Percentiles rank a stretch among this genome's conserved stretches.
These are phyloP conservation scores for Fusarium sp. DNA, from an alignment of 2,329 filamentous ascomycete genomes.

Conservation along the genomic window DNA sequence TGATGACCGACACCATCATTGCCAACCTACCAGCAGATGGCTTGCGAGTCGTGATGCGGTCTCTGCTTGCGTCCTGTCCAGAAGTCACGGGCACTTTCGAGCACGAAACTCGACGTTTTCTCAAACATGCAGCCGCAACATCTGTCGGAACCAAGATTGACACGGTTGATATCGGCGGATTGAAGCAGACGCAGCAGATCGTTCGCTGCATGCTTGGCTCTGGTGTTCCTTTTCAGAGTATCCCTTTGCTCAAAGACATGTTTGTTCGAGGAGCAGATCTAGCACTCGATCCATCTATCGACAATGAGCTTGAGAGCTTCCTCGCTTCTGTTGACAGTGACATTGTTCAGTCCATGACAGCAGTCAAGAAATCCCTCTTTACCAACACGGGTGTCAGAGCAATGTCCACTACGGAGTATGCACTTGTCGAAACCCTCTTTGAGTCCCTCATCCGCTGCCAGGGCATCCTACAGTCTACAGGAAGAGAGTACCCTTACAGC, in stretches of 20 bases:
- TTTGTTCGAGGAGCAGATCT: background rate
- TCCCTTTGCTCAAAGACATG: conserved; percentile 26
- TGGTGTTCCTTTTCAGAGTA: conserved; percentile 31
- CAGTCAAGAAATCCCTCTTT: conserved; percentile 11
- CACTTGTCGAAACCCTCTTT: background rate
- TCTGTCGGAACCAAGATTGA: background rate
- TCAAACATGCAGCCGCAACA: background rate
- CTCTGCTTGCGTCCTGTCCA: conserved; percentile 8
- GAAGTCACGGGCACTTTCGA: conserved; percentile 9
- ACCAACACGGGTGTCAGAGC: background rate
- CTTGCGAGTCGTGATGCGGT: conserved; percentile 49
- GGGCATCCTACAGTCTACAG: background rate
- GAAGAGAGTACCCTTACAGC: conserved; percentile 7
- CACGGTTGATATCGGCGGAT: conserved; percentile 26
- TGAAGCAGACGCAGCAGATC: conserved; percentile 28
- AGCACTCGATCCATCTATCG: background rate
- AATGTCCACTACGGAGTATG: background rate
- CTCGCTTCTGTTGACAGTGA: conserved; percentile 16
- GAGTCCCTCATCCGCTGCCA: background rate
- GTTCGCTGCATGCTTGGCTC: conserved; percentile 43
- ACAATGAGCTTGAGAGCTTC: background rate
- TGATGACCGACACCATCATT: conserved; percentile 59
- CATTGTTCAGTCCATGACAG: conserved; percentile 19
- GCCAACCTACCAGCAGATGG: conserved; percentile 54
- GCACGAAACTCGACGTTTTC: conserved; percentile 5